These are phyloP conservation scores for Pterocarpus santalinus DNA, from an alignment of 306 rosid genomes.

Conservation along the genomic window DNA sequence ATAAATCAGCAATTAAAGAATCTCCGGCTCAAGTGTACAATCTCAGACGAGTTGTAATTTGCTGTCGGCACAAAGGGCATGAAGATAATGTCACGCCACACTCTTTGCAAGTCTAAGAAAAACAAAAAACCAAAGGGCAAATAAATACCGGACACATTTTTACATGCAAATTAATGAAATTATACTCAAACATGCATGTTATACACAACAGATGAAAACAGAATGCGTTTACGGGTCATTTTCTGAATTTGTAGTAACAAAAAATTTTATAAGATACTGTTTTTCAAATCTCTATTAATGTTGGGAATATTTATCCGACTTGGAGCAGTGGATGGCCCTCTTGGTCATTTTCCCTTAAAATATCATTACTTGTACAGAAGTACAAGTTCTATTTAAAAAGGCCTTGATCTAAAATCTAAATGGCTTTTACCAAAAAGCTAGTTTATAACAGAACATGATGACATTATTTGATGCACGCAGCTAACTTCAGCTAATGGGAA, in stretches of 20 bases:
- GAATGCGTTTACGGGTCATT: neutral
- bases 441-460: neutral
- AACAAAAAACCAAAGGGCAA: constrained; percentile 4
- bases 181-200: neutral
- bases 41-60: constrained; percentile 77
- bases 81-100: constrained; percentile 70
- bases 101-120: constrained; percentile 85
- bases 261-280: neutral
- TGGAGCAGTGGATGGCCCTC: neutral
- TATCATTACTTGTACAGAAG: neutral
- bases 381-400: neutral
- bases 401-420: neutral
- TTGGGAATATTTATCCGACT: neutral
- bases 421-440: neutral
- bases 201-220: constrained; percentile 8
- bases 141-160: constrained; percentile 17
- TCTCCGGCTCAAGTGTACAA: constrained; percentile 59
- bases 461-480: neutral
- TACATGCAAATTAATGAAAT: constrained; percentile 4
- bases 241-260: constrained; percentile 12
- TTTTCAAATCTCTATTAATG: neutral
- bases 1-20: neutral
- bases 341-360: constrained; percentile 10
- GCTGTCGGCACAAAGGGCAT: constrained; percentile 87
- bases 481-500: neutral